Base-by-base conservation (phyloP, 2,329 filamentous ascomycete species). In the Aureobasidium sp. region DNA sequence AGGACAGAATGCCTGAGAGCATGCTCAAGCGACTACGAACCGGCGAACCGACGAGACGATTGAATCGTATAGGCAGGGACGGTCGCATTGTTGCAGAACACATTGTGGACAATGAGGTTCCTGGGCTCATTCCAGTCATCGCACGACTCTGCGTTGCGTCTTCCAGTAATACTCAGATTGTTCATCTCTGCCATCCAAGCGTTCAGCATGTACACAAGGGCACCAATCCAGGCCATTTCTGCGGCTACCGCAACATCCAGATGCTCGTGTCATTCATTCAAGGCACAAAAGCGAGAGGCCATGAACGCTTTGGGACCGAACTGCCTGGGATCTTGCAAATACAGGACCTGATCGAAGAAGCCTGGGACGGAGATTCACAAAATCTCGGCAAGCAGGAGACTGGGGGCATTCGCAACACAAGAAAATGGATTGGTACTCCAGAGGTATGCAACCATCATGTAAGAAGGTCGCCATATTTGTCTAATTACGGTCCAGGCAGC, bases 241-340 rank as follows among this genome's bases (percentile, higher is more conserved):
- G 93, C 71, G 92, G 92, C 3, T 97, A 97, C 70, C 83, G 92
- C 13, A 97, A 96, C 69, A 94, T 97, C 30, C 93, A 97, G 72
- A 96, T 95, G 88, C 75, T 97, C 66, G 77, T 62, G 3, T 94
- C 91, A 0, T 92, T 90, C 70, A 84, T 96, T 27, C 82, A 86
- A 63, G 82, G 81, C 9, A 76, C 83, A 1, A 72, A 77, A 42
- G 78, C 78, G 13, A 74, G 78, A 13, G 89, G 88, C 0, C 74
- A 81, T 64, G 78, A 86, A 44, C 74, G 78, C 52, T 89, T 96
- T 63, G 73, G 78, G 1, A 76, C 78, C 5, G 78, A 70, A 3
- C 76, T 91, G 6, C 91, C 91, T 0, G 85, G 83, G 1, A 88
- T 97, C 32, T 83, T 96, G 55, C 79, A 86, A 49, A 82, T 97